Evolutionary conservation across 345 rosid species (phyloP), one percentile per base, ranked within the genome.

Genomic region (Syzygium oleosum): DNA sequence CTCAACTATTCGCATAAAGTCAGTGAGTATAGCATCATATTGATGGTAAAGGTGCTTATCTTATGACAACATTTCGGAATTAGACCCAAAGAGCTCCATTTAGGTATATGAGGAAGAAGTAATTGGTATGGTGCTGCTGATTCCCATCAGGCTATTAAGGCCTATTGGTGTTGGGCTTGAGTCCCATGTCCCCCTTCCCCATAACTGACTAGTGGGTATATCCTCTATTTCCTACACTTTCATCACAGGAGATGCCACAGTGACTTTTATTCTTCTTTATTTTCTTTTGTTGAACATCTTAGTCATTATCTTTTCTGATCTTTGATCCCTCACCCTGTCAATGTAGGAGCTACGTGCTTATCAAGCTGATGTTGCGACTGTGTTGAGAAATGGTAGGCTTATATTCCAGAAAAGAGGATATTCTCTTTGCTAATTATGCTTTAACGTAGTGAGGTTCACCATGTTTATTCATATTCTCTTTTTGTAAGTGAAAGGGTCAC

Each of bases 291-390:
- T 73, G 25, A 73, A 38, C 83, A 73, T 10, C 83, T 16, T 23
- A 51, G 68, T 86, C 77, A 25, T 85, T 25, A 63, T 77, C 73
- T 63, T 84, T 43, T 68, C 23, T 53, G 77, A 59, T 77, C 43
- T 73, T 73, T 86, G 43, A 63, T 61, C 43, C 43, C 53, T 83
- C 51, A 29, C 85, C 49, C 78, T 53, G 84, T 91, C 54, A 59
- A 88, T 93, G 89, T 89, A 98, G 99, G 99, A 98, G 90, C 87
- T 98, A 87, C 99, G 99, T 78, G 99, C 99, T 86, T 98, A 98
- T 90, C 99, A 98, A 94, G 99, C 99, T 91, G 98, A 98, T 91
- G 93, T 91, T 89, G 99, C 99, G 5, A 98, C 98, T 61, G 97
- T 98, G 85, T 90, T 95, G 85, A 95, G 99, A 90, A 96, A 96